Base-by-base conservation (phyloP, 2,329 filamentous ascomycete species). In the Exserohilum rostratum region DNA sequence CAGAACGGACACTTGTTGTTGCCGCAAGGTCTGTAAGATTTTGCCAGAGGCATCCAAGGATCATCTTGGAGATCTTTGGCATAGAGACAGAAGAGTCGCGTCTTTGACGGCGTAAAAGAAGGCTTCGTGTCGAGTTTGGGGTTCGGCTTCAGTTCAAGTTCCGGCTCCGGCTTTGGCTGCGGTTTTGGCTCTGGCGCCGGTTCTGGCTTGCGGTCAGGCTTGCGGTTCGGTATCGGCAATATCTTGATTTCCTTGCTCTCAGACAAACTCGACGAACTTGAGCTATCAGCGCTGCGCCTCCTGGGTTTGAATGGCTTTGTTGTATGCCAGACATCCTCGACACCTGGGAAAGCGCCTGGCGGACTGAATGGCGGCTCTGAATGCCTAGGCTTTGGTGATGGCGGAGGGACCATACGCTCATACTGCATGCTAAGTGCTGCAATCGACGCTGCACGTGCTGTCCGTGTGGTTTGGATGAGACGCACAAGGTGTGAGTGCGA, bases 1-100 rank as follows among this genome's bases (percentile, higher is more conserved):
- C 72, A 74, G 44, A 55, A 70, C 0, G 71, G 72, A 50, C 72
- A 74, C 10, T 56, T 55, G 11, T 59, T 64, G 29, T 65, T 55
- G 10, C 69, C 70, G 2, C 62, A 58, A 1, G 45, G 15, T 15
- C 58, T 58, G 60, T 67, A 74, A 40, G 59, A 55, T 29, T 67
- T 53, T 6, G 65, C 55, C 2, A 74, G 53, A 2, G 69, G 66
- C 7, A 69, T 60, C 10, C 49, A 42, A 0, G 49, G 31, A 38
- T 63, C 47, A 12, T 50, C 39, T 48, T 74, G 72, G 6, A 74
- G 66, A 33, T 71, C 67, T 22, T 60, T 62, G 2, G 72, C 68
- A 40, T 72, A 74, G 13, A 67, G 44, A 43, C 72, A 74, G 53
- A 69, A 74, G 3, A 74, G 59, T 1, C 58, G 53, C 6, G 47